A percentile compares a stretch with the other conserved stretches of the same genome.
Conservation (phyloP, 1,139 yeast species). For the Blastobotrys niveus region DNA sequence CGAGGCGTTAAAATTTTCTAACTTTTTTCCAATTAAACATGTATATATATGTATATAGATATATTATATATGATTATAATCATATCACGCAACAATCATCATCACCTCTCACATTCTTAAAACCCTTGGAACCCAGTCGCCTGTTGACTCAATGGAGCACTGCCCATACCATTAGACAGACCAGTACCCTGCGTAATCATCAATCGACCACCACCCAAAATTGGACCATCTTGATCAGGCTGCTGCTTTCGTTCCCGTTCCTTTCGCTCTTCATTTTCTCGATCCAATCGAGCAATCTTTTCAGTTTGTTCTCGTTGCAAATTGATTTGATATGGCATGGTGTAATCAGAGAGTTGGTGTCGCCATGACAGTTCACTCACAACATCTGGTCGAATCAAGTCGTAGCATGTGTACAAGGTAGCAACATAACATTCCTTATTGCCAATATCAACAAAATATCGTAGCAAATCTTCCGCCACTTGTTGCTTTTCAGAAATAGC, state of each 20-base stretch:
- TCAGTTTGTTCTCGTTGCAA: conserved; percentile 67
- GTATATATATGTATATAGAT: neutral
- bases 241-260: conserved; percentile 53
- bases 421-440: conserved; percentile 95
- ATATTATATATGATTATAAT: no score
- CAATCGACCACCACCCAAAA: conserved; percentile 31
- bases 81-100: neutral
- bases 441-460: conserved; percentile 94
- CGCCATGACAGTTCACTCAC: conserved; percentile 91
- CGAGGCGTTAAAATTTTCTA: neutral
- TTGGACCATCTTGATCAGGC: conserved; percentile 39
- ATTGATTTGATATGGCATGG: conserved; percentile 89
- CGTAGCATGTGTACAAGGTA: conserved; percentile 79
- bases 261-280: conserved; percentile 66
- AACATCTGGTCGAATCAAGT: conserved; percentile 70
- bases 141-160: conserved; percentile 14
- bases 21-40: neutral
- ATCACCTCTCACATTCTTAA: neutral
- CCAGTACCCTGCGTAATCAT: conserved; percentile 34
- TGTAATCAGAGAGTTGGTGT: conserved; percentile 70
- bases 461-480: conserved; percentile 81
- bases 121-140: conserved; percentile 14
- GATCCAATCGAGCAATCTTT: conserved; percentile 57
- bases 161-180: conserved; percentile 19
- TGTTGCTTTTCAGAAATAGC: conserved; percentile 72